Evolutionary conservation across 2,329 filamentous ascomycete species (phyloP), one percentile per base, ranked within the genome.

Genomic region (Colletotrichum sp.): DNA sequence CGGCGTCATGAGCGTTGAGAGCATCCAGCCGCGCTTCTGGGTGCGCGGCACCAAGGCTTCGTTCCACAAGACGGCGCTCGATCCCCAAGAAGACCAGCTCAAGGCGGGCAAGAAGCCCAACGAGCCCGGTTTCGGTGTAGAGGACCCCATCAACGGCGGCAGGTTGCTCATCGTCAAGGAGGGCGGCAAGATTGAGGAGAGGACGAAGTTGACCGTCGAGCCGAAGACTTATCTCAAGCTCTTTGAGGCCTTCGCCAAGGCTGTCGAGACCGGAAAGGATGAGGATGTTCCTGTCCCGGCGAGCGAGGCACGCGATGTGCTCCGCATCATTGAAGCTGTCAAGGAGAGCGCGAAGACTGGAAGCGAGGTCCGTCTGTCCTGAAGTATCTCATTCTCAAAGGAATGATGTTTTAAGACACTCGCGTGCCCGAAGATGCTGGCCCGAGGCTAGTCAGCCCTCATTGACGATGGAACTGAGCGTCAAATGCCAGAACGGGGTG

Each of bases 71-170:
- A 85, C 87, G 52, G 88, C 89, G 70, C 87, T 96, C 3, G 95
- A 97, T 82, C 87, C 92, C 2, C 95, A 96, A 84, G 95, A 97
- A 85, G 91, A 93, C 72, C 93, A 95, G 83, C 89, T 96, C 69
- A 91, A 91, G 82, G 88, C 86, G 3, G 94, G 94, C 10, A 84
- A 90, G 79, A 89, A 88, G 82, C 92, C 92, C 8, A 88, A 89
- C 1, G 92, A 95, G 72, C 82, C 87, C 5, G 89, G 86, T 5
- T 96, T 95, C 80, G 95, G 93, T 3, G 83, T 90, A 52, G 95
- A 96, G 80, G 86, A 88, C 12, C 88, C 90, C 52, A 87, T 88
- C 78, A 90, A 91, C 70, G 92, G 93, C 78, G 89, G 82, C 75
- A 62, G 70, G 26, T 84, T 96, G 77, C 90, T 91, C 9, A 86